These are phyloP conservation scores for Jacaranda mimosifolia DNA, from an alignment of 257 asterid genomes.

Conservation along the genomic window DNA sequence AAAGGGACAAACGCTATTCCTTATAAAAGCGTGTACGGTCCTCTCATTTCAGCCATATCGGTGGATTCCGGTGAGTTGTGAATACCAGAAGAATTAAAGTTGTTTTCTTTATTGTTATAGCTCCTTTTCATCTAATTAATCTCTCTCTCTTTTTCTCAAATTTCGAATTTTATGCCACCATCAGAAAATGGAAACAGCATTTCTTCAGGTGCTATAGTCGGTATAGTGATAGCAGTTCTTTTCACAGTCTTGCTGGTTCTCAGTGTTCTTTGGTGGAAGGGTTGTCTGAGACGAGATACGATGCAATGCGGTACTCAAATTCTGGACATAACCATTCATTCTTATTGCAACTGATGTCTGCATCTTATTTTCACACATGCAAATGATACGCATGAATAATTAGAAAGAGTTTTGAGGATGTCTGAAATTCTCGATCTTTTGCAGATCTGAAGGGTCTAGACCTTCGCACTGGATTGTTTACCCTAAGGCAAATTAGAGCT, in stretches of 20 bases:
- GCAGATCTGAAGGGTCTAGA: slow-evolving; percentile 61
- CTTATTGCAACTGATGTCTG: no score
- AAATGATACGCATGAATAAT: background rate
- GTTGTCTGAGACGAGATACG: slow-evolving; percentile 44
- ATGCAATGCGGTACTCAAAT: slow-evolving; percentile 51
- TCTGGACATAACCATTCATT: no score
- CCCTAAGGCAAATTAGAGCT: slow-evolving; percentile 58
- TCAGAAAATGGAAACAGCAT: slow-evolving; percentile 46
- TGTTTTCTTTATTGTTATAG: no score
- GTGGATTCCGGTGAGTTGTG: slow-evolving; percentile 58
- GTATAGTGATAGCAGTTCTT: slow-evolving; percentile 57
- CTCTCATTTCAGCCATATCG: slow-evolving; percentile 90
- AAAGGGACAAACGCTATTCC: slow-evolving; percentile 83
- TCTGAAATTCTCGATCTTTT: slow-evolving; percentile 1
- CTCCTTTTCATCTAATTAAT: slow-evolving; percentile 1
- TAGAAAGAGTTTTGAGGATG: background rate
- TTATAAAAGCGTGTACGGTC: slow-evolving; percentile 77
- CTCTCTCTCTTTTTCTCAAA: no score
- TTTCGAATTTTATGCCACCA: slow-evolving; percentile 61
- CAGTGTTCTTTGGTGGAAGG: slow-evolving; percentile 70
- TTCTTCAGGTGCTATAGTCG: slow-evolving; percentile 57
- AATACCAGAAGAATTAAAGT: no score
- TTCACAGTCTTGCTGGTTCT: slow-evolving; percentile 41
- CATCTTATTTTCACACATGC: background rate
- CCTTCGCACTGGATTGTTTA: slow-evolving; percentile 52